phyloP scores from a whole-genome alignment of 2,329 filamentous ascomycete species.

The Penicillium sp. region DNA sequence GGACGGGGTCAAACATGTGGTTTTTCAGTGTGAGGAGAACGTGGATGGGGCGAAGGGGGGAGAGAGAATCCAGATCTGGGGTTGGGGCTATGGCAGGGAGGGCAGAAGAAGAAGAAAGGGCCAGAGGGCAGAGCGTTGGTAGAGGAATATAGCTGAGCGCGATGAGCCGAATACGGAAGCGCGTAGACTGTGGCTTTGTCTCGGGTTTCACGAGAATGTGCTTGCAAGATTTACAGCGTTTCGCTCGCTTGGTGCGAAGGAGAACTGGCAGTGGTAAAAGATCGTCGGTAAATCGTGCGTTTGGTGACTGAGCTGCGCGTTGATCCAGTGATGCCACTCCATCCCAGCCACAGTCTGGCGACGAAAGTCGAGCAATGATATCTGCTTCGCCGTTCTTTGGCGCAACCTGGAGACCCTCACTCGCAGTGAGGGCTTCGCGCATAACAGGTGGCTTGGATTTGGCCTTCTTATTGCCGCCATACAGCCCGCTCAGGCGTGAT shows the following conservation, averaged over 20 bases:
- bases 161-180: slow-evolving; percentile 89
- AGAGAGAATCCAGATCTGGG: slow-evolving; percentile 50
- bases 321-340: slow-evolving; percentile 61
- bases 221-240: slow-evolving; percentile 87
- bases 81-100: slow-evolving; percentile 25
- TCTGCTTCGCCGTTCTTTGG: slow-evolving; percentile 61
- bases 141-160: slow-evolving; percentile 86
- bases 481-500: slow-evolving; percentile 56
- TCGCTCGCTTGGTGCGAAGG: slow-evolving; percentile 87
- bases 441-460: slow-evolving; percentile 71
- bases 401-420: slow-evolving; percentile 71
- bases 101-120: slow-evolving; percentile 38
- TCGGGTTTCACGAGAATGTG: slow-evolving; percentile 96
- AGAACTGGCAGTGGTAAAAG: slow-evolving; percentile 81
- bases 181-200: slow-evolving; percentile 81
- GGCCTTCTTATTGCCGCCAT: slow-evolving; percentile 61
- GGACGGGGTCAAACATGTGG: slow-evolving; percentile 87
- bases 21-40: slow-evolving; percentile 91
- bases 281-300: slow-evolving; percentile 67
- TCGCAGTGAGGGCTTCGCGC: slow-evolving; percentile 71
- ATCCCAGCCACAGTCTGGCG: slow-evolving; percentile 60
- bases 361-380: slow-evolving; percentile 62
- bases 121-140: slow-evolving; percentile 66
- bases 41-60: slow-evolving; percentile 62
- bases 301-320: slow-evolving; percentile 50